phyloP scores from a whole-genome alignment of 1,284 basidiomycete species.

The Ganoderma sinense region DNA sequence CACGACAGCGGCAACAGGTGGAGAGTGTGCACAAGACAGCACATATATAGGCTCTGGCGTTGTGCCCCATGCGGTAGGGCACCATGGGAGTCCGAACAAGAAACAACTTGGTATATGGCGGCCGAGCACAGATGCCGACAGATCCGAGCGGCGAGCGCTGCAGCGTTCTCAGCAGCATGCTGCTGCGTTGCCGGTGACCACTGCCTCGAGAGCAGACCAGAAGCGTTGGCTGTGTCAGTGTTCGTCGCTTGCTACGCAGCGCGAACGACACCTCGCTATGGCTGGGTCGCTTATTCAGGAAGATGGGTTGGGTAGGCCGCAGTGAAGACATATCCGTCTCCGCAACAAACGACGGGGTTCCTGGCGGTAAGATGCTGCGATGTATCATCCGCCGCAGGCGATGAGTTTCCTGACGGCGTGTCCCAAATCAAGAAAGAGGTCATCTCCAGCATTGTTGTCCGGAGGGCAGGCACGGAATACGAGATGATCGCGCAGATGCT shows the following conservation, averaged over 20 bases:
- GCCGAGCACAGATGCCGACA: neutral
- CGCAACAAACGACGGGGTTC: neutral
- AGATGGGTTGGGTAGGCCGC: neutral
- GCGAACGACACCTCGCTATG: neutral
- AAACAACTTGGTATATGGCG: neutral
- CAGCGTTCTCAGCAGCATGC: neutral
- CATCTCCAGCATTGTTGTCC: too few relatives aligned
- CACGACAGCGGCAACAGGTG: neutral
- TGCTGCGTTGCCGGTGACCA: neutral
- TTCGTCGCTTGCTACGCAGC: too few relatives aligned
- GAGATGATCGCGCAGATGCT: neutral
- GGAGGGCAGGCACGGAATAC: too few relatives aligned
- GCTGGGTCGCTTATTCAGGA: neutral
- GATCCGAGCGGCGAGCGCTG: neutral
- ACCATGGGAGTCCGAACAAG: neutral
- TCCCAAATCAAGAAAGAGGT: too few relatives aligned
- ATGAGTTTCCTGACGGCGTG: neutral
- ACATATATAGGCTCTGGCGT: neutral
- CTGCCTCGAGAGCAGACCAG: neutral
- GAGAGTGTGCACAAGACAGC: neutral
- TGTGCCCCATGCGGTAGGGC: neutral
- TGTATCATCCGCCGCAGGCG: neutral
- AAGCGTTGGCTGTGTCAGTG: neutral
- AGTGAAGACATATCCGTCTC: neutral
- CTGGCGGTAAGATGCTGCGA: neutral